phyloP scores from a whole-genome alignment of 1,139 yeast genomes.

The Pichia sp. region DNA sequence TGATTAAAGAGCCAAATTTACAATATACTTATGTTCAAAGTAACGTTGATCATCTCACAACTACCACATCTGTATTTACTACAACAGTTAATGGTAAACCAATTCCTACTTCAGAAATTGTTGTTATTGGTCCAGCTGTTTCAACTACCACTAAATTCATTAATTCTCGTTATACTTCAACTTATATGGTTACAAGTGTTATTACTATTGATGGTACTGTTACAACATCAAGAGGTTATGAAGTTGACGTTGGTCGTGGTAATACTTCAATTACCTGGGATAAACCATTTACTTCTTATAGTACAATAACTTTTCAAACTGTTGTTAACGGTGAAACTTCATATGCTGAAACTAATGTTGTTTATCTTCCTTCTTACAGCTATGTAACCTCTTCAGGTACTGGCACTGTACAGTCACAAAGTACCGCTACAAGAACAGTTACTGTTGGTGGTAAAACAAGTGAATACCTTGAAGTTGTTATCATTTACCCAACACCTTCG shows the following conservation, averaged over 20 bases:
- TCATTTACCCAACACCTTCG: slow-evolving; percentile 1
- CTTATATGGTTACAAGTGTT: slow-evolving; percentile 1
- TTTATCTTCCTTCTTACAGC: background rate
- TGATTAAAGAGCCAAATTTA: slow-evolving; percentile 3
- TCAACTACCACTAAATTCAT: background rate
- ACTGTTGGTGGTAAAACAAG: background rate
- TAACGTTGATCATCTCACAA: background rate
- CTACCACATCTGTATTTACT: slow-evolving; percentile 4
- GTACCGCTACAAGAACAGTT: background rate
- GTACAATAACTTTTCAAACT: background rate
- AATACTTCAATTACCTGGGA: background rate
- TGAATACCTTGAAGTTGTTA: slow-evolving; percentile 1
- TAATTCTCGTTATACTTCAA: background rate
- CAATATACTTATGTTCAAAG: slow-evolving; percentile 2
- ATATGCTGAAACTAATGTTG: background rate
- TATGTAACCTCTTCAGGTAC: background rate
- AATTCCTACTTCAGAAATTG: slow-evolving; percentile 1
- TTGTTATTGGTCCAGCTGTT: slow-evolving; percentile 9
- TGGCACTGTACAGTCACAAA: background rate
- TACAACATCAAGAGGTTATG: slow-evolving; percentile 1
- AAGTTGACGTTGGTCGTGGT: slow-evolving; percentile 1
- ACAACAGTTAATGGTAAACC: slow-evolving; percentile 1
- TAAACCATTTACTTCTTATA: background rate
- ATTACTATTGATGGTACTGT: background rate
- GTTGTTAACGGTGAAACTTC: background rate